Percentiles rank a stretch among this genome's conserved stretches.
These are phyloP conservation scores for Spirogloea muscicola DNA, from an alignment of 139 green algal species.

Conservation along the genomic window DNA sequence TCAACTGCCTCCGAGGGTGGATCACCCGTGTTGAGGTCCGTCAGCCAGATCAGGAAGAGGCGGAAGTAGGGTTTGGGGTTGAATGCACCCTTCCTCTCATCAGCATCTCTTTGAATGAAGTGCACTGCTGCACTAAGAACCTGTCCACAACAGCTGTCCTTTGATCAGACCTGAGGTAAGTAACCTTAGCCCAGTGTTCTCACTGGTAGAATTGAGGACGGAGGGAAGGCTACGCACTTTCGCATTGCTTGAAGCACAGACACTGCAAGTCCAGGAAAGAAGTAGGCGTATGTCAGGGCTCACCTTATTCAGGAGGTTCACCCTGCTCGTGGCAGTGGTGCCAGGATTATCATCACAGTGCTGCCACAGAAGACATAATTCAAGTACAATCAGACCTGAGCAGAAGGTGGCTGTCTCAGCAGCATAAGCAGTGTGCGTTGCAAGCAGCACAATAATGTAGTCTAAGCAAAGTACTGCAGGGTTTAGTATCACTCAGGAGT, in stretches of 20 bases:
- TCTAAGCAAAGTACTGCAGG: neutral
- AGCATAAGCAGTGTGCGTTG: neutral
- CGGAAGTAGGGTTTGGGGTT: slow-evolving; percentile 92
- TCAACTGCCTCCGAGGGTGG: no score
- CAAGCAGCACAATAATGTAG: neutral
- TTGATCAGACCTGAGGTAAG: no score
- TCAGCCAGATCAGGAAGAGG: slow-evolving; percentile 76
- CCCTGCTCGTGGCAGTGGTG: slow-evolving; percentile 26
- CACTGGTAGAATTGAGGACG: no score
- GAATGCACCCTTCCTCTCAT: slow-evolving; percentile 69
- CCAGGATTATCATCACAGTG: slow-evolving; percentile 35
- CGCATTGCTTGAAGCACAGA: no score
- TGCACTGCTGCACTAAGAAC: slow-evolving; percentile 68
- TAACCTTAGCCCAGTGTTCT: no score
- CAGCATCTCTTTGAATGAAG: slow-evolving; percentile 69
- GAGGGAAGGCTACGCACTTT: no score
- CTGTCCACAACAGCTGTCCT: no score
- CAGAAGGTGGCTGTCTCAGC: slow-evolving; percentile 8
- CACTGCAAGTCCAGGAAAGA: no score
- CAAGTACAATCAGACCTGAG: neutral
- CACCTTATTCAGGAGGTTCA: slow-evolving; percentile 48
- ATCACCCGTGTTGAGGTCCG: slow-evolving; percentile 68
- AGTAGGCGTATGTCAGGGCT: no score
- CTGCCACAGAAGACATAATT: slow-evolving; percentile 55
- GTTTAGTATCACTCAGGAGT: no score